Evolutionary conservation across 2,329 filamentous ascomycete species (phyloP).

Genomic region (Nemania sp.): DNA sequence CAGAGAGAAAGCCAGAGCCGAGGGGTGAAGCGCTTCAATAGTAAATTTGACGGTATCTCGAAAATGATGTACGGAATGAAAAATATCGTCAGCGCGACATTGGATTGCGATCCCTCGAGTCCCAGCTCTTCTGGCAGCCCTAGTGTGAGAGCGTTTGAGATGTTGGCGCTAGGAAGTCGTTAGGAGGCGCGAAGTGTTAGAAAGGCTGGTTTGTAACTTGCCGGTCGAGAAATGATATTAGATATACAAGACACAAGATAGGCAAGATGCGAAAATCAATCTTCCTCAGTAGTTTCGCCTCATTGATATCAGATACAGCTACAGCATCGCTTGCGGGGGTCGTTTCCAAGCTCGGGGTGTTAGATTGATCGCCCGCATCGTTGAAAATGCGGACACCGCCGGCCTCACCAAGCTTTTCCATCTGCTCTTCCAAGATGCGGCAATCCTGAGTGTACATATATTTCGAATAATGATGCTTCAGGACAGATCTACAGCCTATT

Average conservation of each 20-base stretch:
- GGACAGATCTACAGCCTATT: no score
- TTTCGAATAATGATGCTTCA: no score
- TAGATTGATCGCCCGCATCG: neutral
- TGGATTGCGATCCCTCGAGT: neutral
- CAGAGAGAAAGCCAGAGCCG: no score
- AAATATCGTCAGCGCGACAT: constrained; percentile 1
- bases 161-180: neutral
- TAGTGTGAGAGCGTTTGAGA: constrained; percentile 4
- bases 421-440: no score
- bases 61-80: constrained; percentile 8
- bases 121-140: constrained; percentile 1
- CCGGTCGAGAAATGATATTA: constrained; percentile 2
- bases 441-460: no score
- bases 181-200: neutral
- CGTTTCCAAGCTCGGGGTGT: neutral
- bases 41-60: no score
- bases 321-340: neutral
- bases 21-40: no score
- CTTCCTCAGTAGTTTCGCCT: neutral
- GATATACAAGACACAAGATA: constrained; percentile 5
- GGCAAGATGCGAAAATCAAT: constrained; percentile 8
- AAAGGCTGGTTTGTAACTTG: neutral
- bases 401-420: no score
- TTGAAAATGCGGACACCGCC: neutral
- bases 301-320: neutral